Base-by-base conservation (phyloP, 2,329 filamentous ascomycete genomes). In the Paecilomyces sp. region DNA sequence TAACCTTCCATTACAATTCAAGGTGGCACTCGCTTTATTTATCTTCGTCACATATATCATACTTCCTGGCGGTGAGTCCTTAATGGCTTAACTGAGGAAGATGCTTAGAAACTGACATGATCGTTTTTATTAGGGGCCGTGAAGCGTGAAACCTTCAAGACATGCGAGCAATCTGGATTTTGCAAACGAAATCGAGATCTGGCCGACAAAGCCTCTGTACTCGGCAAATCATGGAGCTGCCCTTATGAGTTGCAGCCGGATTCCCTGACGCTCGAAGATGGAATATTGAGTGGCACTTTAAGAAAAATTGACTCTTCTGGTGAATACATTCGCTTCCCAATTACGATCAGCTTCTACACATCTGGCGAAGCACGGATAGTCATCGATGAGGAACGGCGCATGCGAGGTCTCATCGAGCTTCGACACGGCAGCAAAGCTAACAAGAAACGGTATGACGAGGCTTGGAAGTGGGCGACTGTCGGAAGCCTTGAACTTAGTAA, bases 91-190 rank as follows among this genome's bases (percentile, higher is more conserved):
- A 22, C 22, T 22, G 22, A 22, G 22, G 22, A 22, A 22, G 22
- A 22, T 22, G 22, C 22, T 22, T 22, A 22, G 22, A 22, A 22
- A 22, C 22, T 22, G 22, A 22, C 22, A 22, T 22, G 22, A 22
- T 22, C 22, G 22, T 22, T 22, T 22, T 22, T 22, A 22, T 22
- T 22, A 22, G 22, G 22, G 22, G 82, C 85, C 68, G 94, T 99
- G 57, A 99, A 99, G 79, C 89, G 96, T 72, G 87, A 96, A 69
- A 92, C 96, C 75, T 99, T 97, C 83, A 99, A 97, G 74, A 96
- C 89, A 68, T 99, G 94, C 79, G 80, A 89, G 66, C 93, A 99
- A 74, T 94, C 93, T 4, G 94, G 94, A 69, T 99, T 99, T 80
- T 99, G 94, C 79, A 94, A 92, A 74, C 90, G 94, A 65, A 97